These are phyloP conservation scores for Ogataea paradorogensis DNA, from an alignment of 805 yeast genomes.

Conservation along the genomic window DNA sequence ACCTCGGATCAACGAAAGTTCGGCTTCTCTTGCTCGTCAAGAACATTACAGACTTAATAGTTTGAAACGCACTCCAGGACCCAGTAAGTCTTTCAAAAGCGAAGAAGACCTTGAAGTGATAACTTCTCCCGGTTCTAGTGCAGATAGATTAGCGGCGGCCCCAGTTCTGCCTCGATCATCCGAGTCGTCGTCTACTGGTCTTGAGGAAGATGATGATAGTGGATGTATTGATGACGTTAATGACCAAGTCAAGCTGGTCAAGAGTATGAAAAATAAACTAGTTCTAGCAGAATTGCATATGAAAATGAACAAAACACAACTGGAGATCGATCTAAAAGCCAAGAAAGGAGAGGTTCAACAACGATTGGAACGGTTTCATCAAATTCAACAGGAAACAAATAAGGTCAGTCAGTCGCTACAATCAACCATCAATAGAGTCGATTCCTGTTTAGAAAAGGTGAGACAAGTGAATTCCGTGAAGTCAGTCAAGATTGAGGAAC, in stretches of 20 bases:
- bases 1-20: slow-evolving; percentile 25
- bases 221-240: slow-evolving; percentile 7
- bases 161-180: slow-evolving; percentile 5
- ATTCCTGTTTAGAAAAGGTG: slow-evolving; percentile 20
- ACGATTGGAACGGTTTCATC: slow-evolving; percentile 30
- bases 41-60: slow-evolving; percentile 25
- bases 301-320: slow-evolving; percentile 16
- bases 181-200: slow-evolving; percentile 12
- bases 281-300: slow-evolving; percentile 20
- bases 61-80: slow-evolving; percentile 17
- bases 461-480: slow-evolving; percentile 21
- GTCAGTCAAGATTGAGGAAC: slow-evolving; percentile 51
- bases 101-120: slow-evolving; percentile 12
- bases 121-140: slow-evolving; percentile 11
- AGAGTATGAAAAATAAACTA: slow-evolving; percentile 14
- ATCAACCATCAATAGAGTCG: slow-evolving; percentile 22
- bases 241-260: slow-evolving; percentile 15
- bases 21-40: slow-evolving; percentile 27
- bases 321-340: slow-evolving; percentile 20
- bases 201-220: slow-evolving; percentile 8
- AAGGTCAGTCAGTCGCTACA: slow-evolving; percentile 18
- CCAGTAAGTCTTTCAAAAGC: slow-evolving; percentile 14
- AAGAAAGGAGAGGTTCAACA: slow-evolving; percentile 22
- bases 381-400: slow-evolving; percentile 29
- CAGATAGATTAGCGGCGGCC: slow-evolving; percentile 5